phyloP scores from a whole-genome alignment of 371 early-diverging fungal genomes.

The Mortierella sp. region DNA sequence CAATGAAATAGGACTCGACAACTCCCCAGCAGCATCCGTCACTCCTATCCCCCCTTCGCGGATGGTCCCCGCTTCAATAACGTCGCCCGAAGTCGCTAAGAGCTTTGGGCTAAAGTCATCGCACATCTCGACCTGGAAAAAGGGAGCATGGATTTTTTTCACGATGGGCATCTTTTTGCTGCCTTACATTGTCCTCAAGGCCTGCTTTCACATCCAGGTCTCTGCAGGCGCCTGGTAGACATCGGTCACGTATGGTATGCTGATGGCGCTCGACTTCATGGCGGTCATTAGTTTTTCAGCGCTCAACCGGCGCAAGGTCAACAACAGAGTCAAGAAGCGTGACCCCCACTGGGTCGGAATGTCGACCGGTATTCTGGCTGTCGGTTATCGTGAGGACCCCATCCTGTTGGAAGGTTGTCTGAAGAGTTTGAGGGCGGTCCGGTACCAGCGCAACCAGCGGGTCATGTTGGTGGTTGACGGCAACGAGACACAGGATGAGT shows the following conservation, averaged over 20 bases:
- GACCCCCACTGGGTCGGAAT: constrained; percentile 35
- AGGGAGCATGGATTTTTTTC: constrained; percentile 39
- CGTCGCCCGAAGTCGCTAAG: background rate
- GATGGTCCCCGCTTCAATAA: background rate
- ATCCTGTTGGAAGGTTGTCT: constrained; percentile 67
- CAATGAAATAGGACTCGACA: constrained; percentile 2
- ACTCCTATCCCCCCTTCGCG: background rate
- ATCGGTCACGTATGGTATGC: constrained; percentile 54
- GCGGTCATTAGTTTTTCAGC: constrained; percentile 53
- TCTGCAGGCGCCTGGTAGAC: constrained; percentile 57
- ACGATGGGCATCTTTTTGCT: constrained; percentile 44
- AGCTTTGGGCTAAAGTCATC: constrained; percentile 46
- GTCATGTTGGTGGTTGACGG: constrained; percentile 74
- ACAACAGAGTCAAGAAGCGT: constrained; percentile 36
- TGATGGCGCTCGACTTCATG: constrained; percentile 56
- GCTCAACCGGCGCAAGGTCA: constrained; percentile 42
- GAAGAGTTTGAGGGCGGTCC: constrained; percentile 64
- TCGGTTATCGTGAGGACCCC: constrained; percentile 78
- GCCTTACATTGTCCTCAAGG: constrained; percentile 47
- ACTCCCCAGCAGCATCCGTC: background rate
- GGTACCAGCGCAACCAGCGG: constrained; percentile 67
- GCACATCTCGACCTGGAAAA: constrained; percentile 47
- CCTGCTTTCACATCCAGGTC: constrained; percentile 53
- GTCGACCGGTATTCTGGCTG: constrained; percentile 66
- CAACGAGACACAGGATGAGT: constrained; percentile 67